These are phyloP conservation scores for Aquilaria sinensis DNA, from an alignment of 345 rosid genomes.

Conservation along the genomic window DNA sequence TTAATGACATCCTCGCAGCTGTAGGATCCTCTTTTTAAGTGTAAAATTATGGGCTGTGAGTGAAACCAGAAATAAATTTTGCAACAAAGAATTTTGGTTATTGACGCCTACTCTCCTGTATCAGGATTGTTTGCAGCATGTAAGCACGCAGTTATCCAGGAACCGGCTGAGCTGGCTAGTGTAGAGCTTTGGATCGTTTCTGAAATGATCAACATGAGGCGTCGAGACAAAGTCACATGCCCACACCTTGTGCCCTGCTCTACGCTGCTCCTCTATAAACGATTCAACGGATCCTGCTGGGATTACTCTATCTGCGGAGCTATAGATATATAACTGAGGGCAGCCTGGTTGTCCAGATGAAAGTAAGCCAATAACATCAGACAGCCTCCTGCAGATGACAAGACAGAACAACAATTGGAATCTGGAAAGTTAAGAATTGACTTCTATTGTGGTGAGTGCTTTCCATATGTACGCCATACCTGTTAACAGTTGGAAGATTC, in stretches of 20 bases:
- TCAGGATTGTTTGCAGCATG: slow-evolving; percentile 38
- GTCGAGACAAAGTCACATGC: slow-evolving; percentile 93
- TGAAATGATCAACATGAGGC: slow-evolving; percentile 95
- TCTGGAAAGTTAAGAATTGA: too few relatives aligned
- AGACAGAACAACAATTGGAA: too few relatives aligned
- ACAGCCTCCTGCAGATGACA: slow-evolving; percentile 60
- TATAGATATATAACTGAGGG: slow-evolving; percentile 92
- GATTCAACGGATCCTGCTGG: slow-evolving; percentile 78
- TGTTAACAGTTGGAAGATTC: slow-evolving; percentile 78
- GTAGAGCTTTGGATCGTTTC: slow-evolving; percentile 84
- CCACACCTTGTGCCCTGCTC: slow-evolving; percentile 69
- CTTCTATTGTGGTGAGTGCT: too few relatives aligned
- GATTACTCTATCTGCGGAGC: slow-evolving; percentile 93
- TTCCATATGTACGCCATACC: slow-evolving; percentile 27
- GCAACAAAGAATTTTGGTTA: neutral
- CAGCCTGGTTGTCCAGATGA: slow-evolving; percentile 79
- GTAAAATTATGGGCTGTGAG: neutral
- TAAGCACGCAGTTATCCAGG: slow-evolving; percentile 62
- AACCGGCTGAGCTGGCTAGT: slow-evolving; percentile 72
- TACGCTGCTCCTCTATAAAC: slow-evolving; percentile 75
- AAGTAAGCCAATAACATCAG: slow-evolving; percentile 53
- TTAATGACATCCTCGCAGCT: too few relatives aligned
- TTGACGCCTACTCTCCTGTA: neutral
- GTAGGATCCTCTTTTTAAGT: too few relatives aligned
- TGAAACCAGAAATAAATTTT: slow-evolving; percentile 1